Evolutionary conservation across 2,329 filamentous ascomycete species (phyloP).

Genomic region (Tothia fuscella): DNA sequence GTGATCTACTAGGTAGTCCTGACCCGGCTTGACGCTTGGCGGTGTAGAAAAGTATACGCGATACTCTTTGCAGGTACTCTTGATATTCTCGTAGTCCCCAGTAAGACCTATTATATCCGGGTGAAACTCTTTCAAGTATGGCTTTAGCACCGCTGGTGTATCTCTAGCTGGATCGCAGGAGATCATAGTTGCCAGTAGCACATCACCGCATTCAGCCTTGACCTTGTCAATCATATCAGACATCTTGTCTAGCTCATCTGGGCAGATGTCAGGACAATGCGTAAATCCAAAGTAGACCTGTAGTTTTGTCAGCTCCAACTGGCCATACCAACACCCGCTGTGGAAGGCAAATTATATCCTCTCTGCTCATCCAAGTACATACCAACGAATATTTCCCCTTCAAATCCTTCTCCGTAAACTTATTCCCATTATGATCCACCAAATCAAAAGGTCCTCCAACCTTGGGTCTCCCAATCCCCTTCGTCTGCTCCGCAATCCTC

Average conservation of each 20-base stretch:
- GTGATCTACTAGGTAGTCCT: slow-evolving; percentile 96
- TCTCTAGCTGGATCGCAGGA: slow-evolving; percentile 92
- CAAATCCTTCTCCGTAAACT: slow-evolving; percentile 68
- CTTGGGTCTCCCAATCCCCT: slow-evolving; percentile 85
- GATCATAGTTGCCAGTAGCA: slow-evolving; percentile 74
- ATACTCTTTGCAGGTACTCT: slow-evolving; percentile 89
- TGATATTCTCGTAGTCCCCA: slow-evolving; percentile 87
- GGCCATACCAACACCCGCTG: neutral
- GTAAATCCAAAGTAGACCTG: slow-evolving; percentile 98
- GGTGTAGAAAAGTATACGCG: slow-evolving; percentile 96
- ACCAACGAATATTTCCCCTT: slow-evolving; percentile 77
- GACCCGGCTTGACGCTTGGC: slow-evolving; percentile 71
- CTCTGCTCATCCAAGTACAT: slow-evolving; percentile 18
- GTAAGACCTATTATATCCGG: slow-evolving; percentile 75
- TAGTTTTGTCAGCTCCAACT: slow-evolving; percentile 7
- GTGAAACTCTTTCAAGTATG: slow-evolving; percentile 87
- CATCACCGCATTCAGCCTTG: slow-evolving; percentile 33
- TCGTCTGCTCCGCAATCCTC: slow-evolving; percentile 79
- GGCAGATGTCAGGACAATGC: slow-evolving; percentile 96
- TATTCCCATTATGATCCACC: slow-evolving; percentile 66
- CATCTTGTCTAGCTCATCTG: slow-evolving; percentile 99
- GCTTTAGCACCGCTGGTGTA: slow-evolving; percentile 69
- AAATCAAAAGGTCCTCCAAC: slow-evolving; percentile 81
- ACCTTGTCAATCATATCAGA: slow-evolving; percentile 77
- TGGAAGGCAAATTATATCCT: neutral